These are phyloP conservation scores for Pichia membranifaciens DNA, from an alignment of 805 yeast genomes.

Conservation along the genomic window DNA sequence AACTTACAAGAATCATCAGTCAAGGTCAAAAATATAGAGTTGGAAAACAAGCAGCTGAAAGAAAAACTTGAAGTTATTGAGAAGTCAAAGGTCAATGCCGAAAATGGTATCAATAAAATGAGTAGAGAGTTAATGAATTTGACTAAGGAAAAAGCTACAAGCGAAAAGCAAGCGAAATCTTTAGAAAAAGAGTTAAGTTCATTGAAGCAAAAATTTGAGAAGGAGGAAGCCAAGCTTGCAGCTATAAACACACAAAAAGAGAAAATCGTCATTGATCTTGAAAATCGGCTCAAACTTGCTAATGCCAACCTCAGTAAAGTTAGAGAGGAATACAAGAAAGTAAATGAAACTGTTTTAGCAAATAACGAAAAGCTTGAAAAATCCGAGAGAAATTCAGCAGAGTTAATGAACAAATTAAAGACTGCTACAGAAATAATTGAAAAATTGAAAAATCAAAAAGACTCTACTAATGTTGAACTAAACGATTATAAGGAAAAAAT, in stretches of 20 bases:
- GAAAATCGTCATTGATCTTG: slow-evolving; percentile 20
- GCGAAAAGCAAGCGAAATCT: slow-evolving; percentile 37
- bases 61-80: slow-evolving; percentile 28
- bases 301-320: slow-evolving; percentile 19
- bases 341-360: slow-evolving; percentile 22
- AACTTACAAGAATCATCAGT: slow-evolving; percentile 20
- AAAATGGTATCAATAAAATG: slow-evolving; percentile 87
- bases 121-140: slow-evolving; percentile 70
- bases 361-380: slow-evolving; percentile 22
- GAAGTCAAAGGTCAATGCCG: slow-evolving; percentile 46
- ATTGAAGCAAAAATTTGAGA: slow-evolving; percentile 31
- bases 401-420: slow-evolving; percentile 18
- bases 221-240: slow-evolving; percentile 24
- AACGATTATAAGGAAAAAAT: slow-evolving; percentile 9
- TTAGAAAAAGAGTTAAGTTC: slow-evolving; percentile 38
- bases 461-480: slow-evolving; percentile 15
- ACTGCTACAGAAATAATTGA: slow-evolving; percentile 27
- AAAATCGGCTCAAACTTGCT: slow-evolving; percentile 15
- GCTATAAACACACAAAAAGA: slow-evolving; percentile 22
- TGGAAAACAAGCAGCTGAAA: slow-evolving; percentile 24
- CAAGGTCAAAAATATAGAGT: slow-evolving; percentile 19
- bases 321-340: slow-evolving; percentile 23
- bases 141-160: slow-evolving; percentile 50
- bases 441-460: slow-evolving; percentile 23
- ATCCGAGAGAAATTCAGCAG: slow-evolving; percentile 20